These are phyloP conservation scores for Termitomyces sp. DNA, from an alignment of 768 basidiomycete species.

Conservation along the genomic window DNA sequence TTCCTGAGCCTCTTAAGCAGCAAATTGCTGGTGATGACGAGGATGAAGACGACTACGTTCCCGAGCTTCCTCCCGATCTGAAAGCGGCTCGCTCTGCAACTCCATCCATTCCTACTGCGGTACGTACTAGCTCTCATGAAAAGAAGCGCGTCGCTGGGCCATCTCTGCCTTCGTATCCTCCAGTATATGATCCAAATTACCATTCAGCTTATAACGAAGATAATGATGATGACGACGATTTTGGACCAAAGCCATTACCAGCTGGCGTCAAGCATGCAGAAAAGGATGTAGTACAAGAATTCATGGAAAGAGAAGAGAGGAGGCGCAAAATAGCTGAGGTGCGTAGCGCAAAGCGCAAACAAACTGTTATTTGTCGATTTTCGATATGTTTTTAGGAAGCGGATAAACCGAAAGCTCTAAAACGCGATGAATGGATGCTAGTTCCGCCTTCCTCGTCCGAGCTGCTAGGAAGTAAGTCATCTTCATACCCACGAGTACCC, in stretches of 20 bases:
- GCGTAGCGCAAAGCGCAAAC: constrained; percentile 16
- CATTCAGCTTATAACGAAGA: constrained; percentile 28
- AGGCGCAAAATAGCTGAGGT: constrained; percentile 68
- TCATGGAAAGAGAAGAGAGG: constrained; percentile 81
- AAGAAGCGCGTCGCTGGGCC: constrained; percentile 48
- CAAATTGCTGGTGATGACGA: constrained; percentile 20
- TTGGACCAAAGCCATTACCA: constrained; percentile 80
- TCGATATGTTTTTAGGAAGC: constrained; percentile 50
- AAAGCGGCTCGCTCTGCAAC: constrained; percentile 35
- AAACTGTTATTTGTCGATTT: background rate
- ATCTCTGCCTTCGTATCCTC: constrained; percentile 40
- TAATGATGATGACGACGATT: constrained; percentile 72
- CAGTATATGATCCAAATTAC: constrained; percentile 27
- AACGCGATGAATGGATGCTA: constrained; percentile 98
- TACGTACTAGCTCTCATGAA: constrained; percentile 17
- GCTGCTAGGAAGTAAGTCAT: constrained; percentile 66
- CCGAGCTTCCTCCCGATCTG: constrained; percentile 73
- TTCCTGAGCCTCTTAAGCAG: constrained; percentile 22
- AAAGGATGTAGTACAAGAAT: constrained; percentile 72
- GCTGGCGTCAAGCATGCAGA: constrained; percentile 37
- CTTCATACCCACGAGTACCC: background rate
- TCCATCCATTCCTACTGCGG: constrained; percentile 16
- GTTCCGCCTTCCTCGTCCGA: constrained; percentile 85
- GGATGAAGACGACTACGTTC: constrained; percentile 69
- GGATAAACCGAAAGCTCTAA: constrained; percentile 66